Evolutionary conservation across 495 filamentous ascomycete genomes (phyloP), one percentile per base, ranked within the genome.

Genomic region (Hypoxylon fuscum): DNA sequence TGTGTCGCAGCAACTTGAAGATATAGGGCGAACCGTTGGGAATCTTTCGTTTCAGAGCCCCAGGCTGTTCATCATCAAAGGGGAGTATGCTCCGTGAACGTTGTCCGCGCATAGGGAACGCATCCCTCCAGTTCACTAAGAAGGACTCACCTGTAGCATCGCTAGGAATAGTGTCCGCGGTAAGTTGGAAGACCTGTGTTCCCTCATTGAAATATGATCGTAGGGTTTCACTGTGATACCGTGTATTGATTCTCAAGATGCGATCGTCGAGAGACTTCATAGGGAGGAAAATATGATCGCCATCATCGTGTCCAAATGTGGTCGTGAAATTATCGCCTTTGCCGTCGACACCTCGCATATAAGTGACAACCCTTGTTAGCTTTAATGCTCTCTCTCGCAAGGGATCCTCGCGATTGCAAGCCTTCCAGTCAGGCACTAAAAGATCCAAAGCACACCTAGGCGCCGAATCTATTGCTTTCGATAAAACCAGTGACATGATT

Each of bases 381-480:
- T 41, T 15, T 29, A 46, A 17, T 0, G n/a, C 20, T 18, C 22
- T 43, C 5, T 61, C 55, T 18, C 34, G 7, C 2, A 22, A 7
- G 0, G 52, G 32, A 10, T 34, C 45, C 38, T 62, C 52, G 23
- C n/a, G 23, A 31, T 46, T 22, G 32, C 62, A 65, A 2, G 49
- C 11, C 4, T 27, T 46, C 69, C 69, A 72, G 11, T 72, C 69
- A 2, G 66, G 66, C 0, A 66, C 59, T 4, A 69, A 38, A 0
- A 72, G 42, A 34, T 62, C 23, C 3, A 72, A 34, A 22, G 53
- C 69, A 14, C 69, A 72, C 9, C 1, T 48, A 2, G 53, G 56
- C 25, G 32, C 15, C 1, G 51, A 44, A 9, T 43, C 12, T 1
- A 61, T 44, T 2, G 29, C 35, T 12, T 18, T 56, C 1, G 55